A percentile compares a stretch with the other conserved stretches of the same genome.
Conservation (phyloP, 2,329 filamentous ascomycete genomes). For the Fusarium chuoi region DNA sequence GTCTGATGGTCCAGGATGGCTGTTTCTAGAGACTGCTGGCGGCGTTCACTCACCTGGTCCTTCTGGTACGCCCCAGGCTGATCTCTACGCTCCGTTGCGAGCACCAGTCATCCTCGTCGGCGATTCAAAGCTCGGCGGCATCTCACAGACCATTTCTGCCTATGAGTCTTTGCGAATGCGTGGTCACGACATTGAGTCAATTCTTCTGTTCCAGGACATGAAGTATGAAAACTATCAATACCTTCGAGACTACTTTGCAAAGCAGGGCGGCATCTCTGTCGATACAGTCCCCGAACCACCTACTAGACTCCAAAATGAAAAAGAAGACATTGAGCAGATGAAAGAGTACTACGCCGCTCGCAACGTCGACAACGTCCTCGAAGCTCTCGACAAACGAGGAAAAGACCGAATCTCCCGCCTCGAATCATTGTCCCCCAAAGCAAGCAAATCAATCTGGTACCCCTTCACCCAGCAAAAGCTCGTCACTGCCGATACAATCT, state of each 20-base stretch:
- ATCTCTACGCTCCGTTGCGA: constrained; percentile 79
- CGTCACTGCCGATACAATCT: constrained; percentile 70
- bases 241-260: constrained; percentile 72
- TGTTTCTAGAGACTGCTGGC: constrained; percentile 83
- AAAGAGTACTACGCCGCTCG: constrained; percentile 68
- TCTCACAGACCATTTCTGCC: constrained; percentile 81
- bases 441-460: constrained; percentile 79
- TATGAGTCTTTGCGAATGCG: constrained; percentile 82
- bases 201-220: constrained; percentile 75
- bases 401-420: constrained; percentile 66
- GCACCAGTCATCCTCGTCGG: constrained; percentile 79
- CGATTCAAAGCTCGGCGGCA: constrained; percentile 80
- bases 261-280: constrained; percentile 66
- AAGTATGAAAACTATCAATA: constrained; percentile 76
- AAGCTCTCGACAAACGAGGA: constrained; percentile 64
- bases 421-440: constrained; percentile 68
- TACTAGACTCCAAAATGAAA: constrained; percentile 48
- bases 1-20: constrained; percentile 63
- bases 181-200: constrained; percentile 78
- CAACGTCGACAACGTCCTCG: constrained; percentile 58
- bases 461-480: constrained; percentile 85
- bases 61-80: constrained; percentile 79
- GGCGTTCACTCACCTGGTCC: constrained; percentile 84
- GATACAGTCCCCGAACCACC: constrained; percentile 71
- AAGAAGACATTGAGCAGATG: constrained; percentile 68